Evolutionary conservation across 768 basidiomycete species (phyloP), one percentile per base, ranked within the genome.

Genomic region (Bullera alba): DNA sequence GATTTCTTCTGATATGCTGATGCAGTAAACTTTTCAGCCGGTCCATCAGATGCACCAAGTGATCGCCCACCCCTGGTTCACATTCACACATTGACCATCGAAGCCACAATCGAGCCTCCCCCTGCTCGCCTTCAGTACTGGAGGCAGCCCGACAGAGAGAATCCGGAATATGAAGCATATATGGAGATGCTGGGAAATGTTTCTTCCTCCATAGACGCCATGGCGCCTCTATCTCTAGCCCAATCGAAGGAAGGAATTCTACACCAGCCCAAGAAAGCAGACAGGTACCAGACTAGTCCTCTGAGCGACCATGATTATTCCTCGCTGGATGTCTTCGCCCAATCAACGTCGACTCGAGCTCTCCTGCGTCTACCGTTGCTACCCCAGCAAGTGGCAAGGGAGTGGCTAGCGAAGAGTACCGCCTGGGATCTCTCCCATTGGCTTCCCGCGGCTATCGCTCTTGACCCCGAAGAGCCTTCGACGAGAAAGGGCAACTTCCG

Each of bases 391-490:
- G 43, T 28, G 3, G 45, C 35, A 2, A 37, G 35, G 27, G 65
- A 67, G 44, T 67, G 61, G 61, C 30, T 53, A 16, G 42, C 48
- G 5, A 29, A 37, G 15, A 41, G 56, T 8, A 42, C 27, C 35
- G 59, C 58, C 8, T 56, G 58, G 57, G 61, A 63, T 38, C 44
- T 50, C 7, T 39, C 51, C 26, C 58, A 61, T 37, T 67, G 61
- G 61, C 35, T 67, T 28, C 54, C 60, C 46, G 54, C 58, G 3
- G 27, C 47, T 1, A 14, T 67, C 2, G 51, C 65, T 27, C 50
- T 67, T 16, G 57, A 63, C 48, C 60, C 57, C 5, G 45, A 44
- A 3, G 30, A 30, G 6, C 43, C 52, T 5, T 4, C 45, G 5
- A 50, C 42, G 16, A 35, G 57, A 41, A 54, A 56, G 36, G 48